These are phyloP conservation scores for Pleurotus cornucopiae DNA, from an alignment of 768 basidiomycete species.

Conservation along the genomic window DNA sequence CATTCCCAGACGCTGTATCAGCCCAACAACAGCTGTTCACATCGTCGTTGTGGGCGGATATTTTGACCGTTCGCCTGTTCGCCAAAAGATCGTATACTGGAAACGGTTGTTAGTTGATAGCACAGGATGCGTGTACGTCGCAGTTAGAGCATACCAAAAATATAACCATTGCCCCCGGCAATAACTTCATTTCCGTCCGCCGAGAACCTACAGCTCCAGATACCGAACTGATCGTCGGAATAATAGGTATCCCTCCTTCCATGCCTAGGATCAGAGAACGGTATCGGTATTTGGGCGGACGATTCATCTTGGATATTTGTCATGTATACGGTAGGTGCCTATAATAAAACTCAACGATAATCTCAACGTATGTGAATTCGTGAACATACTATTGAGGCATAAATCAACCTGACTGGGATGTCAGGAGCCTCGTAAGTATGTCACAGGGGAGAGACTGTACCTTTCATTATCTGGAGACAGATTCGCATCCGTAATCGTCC, in stretches of 20 bases:
- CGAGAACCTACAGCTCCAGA: constrained; percentile 95
- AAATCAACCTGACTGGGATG: constrained; percentile 65
- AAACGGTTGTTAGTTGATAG: constrained; percentile 1
- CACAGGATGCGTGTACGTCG: background rate
- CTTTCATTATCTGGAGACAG: constrained; percentile 86
- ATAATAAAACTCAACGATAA: constrained; percentile 9
- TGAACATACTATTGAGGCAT: constrained; percentile 75
- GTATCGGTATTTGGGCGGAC: constrained; percentile 57
- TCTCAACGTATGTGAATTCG: background rate
- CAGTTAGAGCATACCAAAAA: constrained; percentile 49
- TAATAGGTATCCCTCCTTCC: constrained; percentile 19
- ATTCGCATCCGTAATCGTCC: constrained; percentile 96
- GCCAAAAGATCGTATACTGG: constrained; percentile 89
- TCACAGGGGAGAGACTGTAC: constrained; percentile 22
- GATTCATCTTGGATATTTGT: constrained; percentile 65
- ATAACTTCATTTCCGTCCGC: constrained; percentile 95
- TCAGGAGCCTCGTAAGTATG: no score
- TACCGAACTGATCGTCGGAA: constrained; percentile 54
- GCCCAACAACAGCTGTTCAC: constrained; percentile 98
- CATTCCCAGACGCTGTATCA: constrained; percentile 86
- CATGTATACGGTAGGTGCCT: constrained; percentile 75
- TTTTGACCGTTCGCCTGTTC: constrained; percentile 74
- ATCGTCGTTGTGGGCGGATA: constrained; percentile 84
- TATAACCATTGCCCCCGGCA: constrained; percentile 82
- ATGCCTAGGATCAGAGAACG: constrained; percentile 45